Percentiles rank a stretch among this genome's conserved stretches.
Evolutionary conservation across 768 basidiomycete genomes (phyloP).

Genomic region (Coprinopsis sp.): DNA sequence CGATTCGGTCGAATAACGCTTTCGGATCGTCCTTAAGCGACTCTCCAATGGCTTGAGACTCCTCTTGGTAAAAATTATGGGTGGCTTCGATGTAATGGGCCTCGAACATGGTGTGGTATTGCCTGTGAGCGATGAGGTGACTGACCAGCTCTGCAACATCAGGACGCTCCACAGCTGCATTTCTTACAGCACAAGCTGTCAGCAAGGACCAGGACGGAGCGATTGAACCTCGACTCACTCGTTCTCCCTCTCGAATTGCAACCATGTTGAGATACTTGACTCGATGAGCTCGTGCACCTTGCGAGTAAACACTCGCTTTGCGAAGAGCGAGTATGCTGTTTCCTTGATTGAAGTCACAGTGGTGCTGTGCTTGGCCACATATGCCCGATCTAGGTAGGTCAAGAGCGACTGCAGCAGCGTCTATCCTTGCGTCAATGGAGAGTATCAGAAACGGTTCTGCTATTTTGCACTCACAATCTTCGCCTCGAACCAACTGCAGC

Average conservation of each 20-base stretch:
- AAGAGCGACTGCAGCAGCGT: constrained; percentile 56
- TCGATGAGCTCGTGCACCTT: constrained; percentile 40
- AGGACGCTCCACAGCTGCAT: constrained; percentile 33
- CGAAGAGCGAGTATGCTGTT: constrained; percentile 55
- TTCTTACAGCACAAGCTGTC: constrained; percentile 21
- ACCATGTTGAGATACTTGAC: constrained; percentile 45
- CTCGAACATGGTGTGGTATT: constrained; percentile 61
- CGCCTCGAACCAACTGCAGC: constrained; percentile 60
- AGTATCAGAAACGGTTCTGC: not conserved
- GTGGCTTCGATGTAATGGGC: constrained; percentile 48
- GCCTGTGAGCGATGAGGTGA: constrained; percentile 52
- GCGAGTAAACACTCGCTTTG: constrained; percentile 45
- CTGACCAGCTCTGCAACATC: constrained; percentile 48
- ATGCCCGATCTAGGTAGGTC: constrained; percentile 68
- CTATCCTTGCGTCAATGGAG: constrained; percentile 26
- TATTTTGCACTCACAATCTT: constrained; percentile 52
- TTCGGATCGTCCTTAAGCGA: constrained; percentile 38
- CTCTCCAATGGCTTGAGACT: constrained; percentile 40
- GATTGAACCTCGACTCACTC: constrained; percentile 22
- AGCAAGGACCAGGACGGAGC: not conserved
- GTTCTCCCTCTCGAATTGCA: constrained; percentile 48
- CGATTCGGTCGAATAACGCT: constrained; percentile 49
- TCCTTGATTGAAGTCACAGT: constrained; percentile 42
- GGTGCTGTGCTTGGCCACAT: constrained; percentile 37
- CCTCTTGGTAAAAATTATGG: constrained; percentile 45